Evolutionary conservation across 345 rosid genomes (phyloP), one percentile per base, ranked within the genome.

Genomic region (Dimocarpus longan): DNA sequence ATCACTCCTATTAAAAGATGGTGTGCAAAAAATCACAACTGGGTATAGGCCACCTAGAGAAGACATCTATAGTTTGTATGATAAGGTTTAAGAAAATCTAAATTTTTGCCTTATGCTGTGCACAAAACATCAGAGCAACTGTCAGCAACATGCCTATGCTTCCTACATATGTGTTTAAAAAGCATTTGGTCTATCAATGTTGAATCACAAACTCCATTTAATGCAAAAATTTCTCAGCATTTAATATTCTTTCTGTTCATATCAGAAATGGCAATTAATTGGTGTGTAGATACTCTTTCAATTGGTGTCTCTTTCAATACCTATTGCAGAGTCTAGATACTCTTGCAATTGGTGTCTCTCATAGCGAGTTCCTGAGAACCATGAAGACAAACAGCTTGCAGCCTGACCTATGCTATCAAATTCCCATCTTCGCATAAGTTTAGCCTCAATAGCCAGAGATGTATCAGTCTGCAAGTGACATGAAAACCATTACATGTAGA

Each of bases 381-480:
- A 97, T 64, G 85, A 89, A 67, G 91, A 79, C 71, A 90, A 84
- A 75, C 83, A 88, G 59, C 77, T 82, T 67, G 82, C 89, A 62
- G 98, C 99, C 80, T 97, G 98, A 48, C 83, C 57, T 60, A 94
- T 88, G 82, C 99, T 90, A 74, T 94, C 98, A 81, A 97, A 97
- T 81, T 97, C 99, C 99, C 98, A 97, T 87, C 98, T 90, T 81
- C 68, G 90, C 99, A 94, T 94, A 75, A 89, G 59, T 84, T 92
- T 97, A 72, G 98, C 85, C 85, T 97, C 99, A 28, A 97, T 59
- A 57, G 99, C 99, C 63, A 97, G 84, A 80, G 93, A 92, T 44
- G 99, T 92, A 76, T 93, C 98, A n/a, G 96, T 91, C 99, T 97
- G 90, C 84, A 88, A 54, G 52, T 48, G 28, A 77, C 72, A 79